Percentiles rank a stretch among this genome's conserved stretches.
phyloP scores from a whole-genome alignment of 2,329 filamentous ascomycete species.

The Aspergillus sp. region DNA sequence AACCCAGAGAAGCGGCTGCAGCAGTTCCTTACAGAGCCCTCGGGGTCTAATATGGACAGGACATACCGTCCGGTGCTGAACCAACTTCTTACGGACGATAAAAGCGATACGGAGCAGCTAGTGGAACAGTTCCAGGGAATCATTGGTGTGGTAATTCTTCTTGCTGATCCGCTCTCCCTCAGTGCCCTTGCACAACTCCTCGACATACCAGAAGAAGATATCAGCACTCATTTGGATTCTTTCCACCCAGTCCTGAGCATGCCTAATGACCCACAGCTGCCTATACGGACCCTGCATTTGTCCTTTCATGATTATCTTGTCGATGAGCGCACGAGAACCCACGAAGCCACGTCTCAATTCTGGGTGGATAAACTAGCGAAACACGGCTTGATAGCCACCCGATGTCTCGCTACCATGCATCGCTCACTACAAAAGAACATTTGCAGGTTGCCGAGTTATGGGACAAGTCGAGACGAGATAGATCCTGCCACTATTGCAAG shows the following conservation, averaged over 20 bases:
- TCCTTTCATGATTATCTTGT: slow-evolving; percentile 40
- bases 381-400: background rate
- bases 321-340: slow-evolving; percentile 26
- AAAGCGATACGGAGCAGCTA: slow-evolving; percentile 3
- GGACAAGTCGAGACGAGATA: background rate
- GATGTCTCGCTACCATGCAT: background rate
- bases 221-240: slow-evolving; percentile 17
- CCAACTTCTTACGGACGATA: slow-evolving; percentile 2
- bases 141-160: slow-evolving; percentile 30
- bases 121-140: slow-evolving; percentile 20
- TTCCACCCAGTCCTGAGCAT: slow-evolving; percentile 29
- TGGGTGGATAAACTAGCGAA: background rate
- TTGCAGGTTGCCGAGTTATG: slow-evolving; percentile 1
- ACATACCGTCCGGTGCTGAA: slow-evolving; percentile 15
- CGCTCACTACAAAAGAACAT: background rate
- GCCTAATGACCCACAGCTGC: slow-evolving; percentile 13
- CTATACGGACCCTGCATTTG: slow-evolving; percentile 28
- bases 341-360: background rate
- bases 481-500: background rate
- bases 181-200: slow-evolving; percentile 21
- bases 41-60: slow-evolving; percentile 13
- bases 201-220: slow-evolving; percentile 12
- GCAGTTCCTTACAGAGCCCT: background rate
- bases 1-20: slow-evolving; percentile 11
- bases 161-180: slow-evolving; percentile 27